Evolutionary conservation across 1,139 yeast genomes (phyloP).

Genomic region (Schizosaccharomyces versatilis): DNA sequence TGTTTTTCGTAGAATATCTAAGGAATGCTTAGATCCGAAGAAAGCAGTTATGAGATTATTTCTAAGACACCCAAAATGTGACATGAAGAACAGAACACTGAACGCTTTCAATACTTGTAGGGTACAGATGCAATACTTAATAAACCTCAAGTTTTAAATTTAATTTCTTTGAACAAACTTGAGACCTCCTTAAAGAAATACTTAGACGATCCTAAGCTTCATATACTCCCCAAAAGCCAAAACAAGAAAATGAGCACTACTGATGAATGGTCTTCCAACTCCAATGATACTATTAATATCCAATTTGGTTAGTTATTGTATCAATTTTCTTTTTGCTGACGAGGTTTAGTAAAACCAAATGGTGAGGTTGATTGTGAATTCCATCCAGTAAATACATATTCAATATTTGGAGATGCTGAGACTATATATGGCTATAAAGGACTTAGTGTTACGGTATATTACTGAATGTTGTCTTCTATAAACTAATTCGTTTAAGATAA

Average conservation of each 20-base stretch:
- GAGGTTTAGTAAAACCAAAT: background rate
- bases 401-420: constrained; percentile 81
- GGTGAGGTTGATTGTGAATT: background rate
- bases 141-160: no score
- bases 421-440: constrained; percentile 67
- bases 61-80: no score
- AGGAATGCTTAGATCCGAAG: no score
- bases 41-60: no score
- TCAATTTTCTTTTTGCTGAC: background rate
- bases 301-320: background rate
- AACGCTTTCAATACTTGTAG: no score
- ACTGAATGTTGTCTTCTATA: background rate
- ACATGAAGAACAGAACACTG: no score
- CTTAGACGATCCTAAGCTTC: no score
- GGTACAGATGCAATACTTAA: no score
- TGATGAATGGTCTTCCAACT: background rate
- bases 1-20: no score
- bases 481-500: background rate
- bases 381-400: constrained; percentile 61
- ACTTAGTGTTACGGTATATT: constrained; percentile 22
- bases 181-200: no score
- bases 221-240: no score
- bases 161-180: no score
- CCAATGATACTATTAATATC: background rate
- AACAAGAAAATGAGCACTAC: background rate